phyloP scores from a whole-genome alignment of 1,139 yeast genomes.

The Lodderomyces metapsilosis region DNA sequence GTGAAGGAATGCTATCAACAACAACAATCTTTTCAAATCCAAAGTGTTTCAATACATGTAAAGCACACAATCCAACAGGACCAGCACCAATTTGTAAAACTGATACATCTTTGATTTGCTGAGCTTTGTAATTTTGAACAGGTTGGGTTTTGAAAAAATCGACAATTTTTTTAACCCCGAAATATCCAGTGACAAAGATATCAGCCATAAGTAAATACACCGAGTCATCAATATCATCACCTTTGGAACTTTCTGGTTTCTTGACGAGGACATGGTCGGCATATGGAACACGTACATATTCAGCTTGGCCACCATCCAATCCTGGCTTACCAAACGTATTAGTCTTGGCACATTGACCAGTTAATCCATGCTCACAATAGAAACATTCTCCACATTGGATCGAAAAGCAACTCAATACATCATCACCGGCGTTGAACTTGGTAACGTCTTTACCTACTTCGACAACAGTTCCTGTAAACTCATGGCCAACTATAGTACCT shows the following conservation, averaged over 20 bases:
- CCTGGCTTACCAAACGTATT: conserved; percentile 56
- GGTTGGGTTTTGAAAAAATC: conserved; percentile 34
- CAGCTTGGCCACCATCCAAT: conserved; percentile 61
- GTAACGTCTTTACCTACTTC: conserved; percentile 34
- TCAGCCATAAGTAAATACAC: conserved; percentile 63
- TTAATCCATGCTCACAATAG: conserved; percentile 51
- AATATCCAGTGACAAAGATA: conserved; percentile 65
- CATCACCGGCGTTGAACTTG: conserved; percentile 41
- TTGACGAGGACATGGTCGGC: conserved; percentile 52
- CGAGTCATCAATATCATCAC: conserved; percentile 35
- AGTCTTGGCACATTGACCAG: conserved; percentile 52
- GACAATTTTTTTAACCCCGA: conserved; percentile 51
- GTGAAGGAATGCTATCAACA: conserved; percentile 49
- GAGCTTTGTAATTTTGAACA: conserved; percentile 15
- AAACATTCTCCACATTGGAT: conserved; percentile 57
- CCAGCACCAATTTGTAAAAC: conserved; percentile 62
- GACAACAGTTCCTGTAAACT: conserved; percentile 44
- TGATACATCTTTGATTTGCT: conserved; percentile 30
- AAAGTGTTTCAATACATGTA: conserved; percentile 43
- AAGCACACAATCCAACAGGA: conserved; percentile 62
- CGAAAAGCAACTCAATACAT: conserved; percentile 52
- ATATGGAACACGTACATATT: conserved; percentile 55
- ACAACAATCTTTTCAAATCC: conserved; percentile 50
- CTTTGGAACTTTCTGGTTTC: conserved; percentile 28
- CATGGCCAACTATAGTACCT: conserved; percentile 49